Evolutionary conservation across 176 grass and related monocot genomes (phyloP), one percentile per base, ranked within the genome.

Genomic region (Ananas comosus): DNA sequence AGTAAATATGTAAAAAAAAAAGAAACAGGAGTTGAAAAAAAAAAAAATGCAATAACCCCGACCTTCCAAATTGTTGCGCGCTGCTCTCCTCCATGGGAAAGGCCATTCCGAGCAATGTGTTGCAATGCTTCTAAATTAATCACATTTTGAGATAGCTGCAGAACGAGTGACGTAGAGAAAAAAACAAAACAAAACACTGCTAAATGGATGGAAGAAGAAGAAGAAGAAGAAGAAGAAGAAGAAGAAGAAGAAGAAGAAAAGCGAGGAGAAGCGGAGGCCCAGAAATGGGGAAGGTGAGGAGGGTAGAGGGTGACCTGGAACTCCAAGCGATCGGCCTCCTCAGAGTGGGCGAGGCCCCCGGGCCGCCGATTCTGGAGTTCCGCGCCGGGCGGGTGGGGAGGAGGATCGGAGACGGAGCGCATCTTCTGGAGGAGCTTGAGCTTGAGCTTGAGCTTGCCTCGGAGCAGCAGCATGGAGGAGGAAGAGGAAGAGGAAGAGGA

Each of bases 41-140:
- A 23, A 25, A 50, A 63, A 19, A 64, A 42, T 29, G 5, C 50
- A 27, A 49, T 61, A 64, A 25, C 14, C 13, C 22, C 21, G 23
- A 85, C 83, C 77, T 80, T 85, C 83, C 83, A 85, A 19, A 80
- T 69, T 63, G 68, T 70, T 22, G 83, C 61, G 18, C 83, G 83
- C 33, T 64, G 72, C 54, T 76, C 72, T 76, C 17, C 50, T 68
- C 59, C 72, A 72, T 61, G 51, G 51, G 58, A 59, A 68, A 80
- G 77, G 42, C 83, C 83, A 64, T 66, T 27, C 11, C 57, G 76
- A 68, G 77, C 63, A 64, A 85, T 33, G 42, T 48, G 78, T 76
- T 68, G 77, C 77, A 85, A 72, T 54, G 66, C 72, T 67, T 85
- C 83, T 19, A 85, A 76, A 79, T 79, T 76, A 67, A 80, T 68